Conservation (phyloP, 106 monocot genomes). For the Dendrobium chrysotoxum region DNA sequence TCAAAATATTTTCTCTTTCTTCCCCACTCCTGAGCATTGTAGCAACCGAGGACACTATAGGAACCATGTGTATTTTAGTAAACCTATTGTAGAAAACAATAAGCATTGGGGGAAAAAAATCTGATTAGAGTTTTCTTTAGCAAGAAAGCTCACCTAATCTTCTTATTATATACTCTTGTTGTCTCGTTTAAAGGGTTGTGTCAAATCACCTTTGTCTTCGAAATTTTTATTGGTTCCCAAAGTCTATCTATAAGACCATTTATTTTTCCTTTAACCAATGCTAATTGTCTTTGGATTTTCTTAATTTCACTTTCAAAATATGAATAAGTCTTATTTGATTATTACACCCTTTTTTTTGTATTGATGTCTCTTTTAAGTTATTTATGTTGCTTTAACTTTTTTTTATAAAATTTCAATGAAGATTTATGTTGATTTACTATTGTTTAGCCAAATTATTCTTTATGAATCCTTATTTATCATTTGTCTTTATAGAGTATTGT, state of each 20-base stretch:
- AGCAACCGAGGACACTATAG: neutral
- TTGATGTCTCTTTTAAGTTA: neutral
- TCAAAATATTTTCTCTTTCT: neutral
- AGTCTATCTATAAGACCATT: neutral
- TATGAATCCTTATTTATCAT: neutral
- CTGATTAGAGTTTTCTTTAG: neutral
- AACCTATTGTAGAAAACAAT: neutral
- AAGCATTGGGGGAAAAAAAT: neutral
- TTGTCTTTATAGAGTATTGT: neutral
- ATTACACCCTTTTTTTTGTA: neutral
- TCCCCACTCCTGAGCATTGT: neutral
- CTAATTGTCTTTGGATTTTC: neutral
- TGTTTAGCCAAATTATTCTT: neutral
- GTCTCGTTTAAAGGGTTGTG: neutral
- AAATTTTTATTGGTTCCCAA: neutral
- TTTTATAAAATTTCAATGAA: too few species aligned
- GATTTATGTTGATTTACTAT: too few species aligned
- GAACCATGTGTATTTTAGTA: neutral
- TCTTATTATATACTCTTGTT: neutral
- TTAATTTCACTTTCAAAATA: neutral
- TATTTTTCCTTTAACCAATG: neutral
- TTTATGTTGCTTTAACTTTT: too few species aligned
- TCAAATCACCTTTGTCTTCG: neutral
- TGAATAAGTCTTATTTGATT: neutral
- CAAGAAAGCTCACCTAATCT: neutral